Evolutionary conservation across 495 filamentous ascomycete genomes (phyloP), one percentile per base, ranked within the genome.

Genomic region (Usnea hakonensis): DNA sequence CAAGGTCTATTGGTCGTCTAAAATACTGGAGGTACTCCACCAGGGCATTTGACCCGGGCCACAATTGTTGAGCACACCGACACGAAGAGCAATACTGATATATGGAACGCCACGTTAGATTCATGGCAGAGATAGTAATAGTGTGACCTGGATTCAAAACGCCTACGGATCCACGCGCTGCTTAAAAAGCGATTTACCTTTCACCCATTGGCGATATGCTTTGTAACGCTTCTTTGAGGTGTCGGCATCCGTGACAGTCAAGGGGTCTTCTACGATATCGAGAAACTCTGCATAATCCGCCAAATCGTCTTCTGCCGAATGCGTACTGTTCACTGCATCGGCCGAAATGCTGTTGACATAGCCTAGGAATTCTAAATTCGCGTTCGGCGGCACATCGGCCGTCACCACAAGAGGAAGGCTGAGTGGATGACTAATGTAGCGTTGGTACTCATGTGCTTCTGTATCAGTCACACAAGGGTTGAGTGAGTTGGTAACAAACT

Each of bases 181-280:
- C 76, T 96, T 96, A 69, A 96, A 96, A 64, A 96, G 77, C 69
- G 88, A 91, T 78, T 96, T 96, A 19, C 91, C 91, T 64, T 86
- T 81, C 68, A 97, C 75, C 93, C 93, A 97, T 74, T 96, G 92
- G 68, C 86, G 77, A 74, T 98, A 98, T 1, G 91, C 90, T 74
- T 91, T 96, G 72, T 98, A 98, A 65, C 95, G 77, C 80, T 96
- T 96, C 80, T 94, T 97, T 38, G 78, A 76, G 54, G 82, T 78
- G 72, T 97, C 94, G 69, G 92, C 90, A 44, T 89, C 83, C 17
- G 81, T 85, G 19, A 97, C 93, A n/a, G 89, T 90, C 36, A 98
- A 76, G 11, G 90, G 89, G 65, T 96, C 89, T 30, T 94, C 90
- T 19, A 80, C 82, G 5, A 96, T 82, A 40, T 76, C 77, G 32